A percentile compares a stretch with the other conserved stretches of the same genome.
phyloP scores from a whole-genome alignment of 1,284 basidiomycete genomes.

The Leccinum subrobustum region DNA sequence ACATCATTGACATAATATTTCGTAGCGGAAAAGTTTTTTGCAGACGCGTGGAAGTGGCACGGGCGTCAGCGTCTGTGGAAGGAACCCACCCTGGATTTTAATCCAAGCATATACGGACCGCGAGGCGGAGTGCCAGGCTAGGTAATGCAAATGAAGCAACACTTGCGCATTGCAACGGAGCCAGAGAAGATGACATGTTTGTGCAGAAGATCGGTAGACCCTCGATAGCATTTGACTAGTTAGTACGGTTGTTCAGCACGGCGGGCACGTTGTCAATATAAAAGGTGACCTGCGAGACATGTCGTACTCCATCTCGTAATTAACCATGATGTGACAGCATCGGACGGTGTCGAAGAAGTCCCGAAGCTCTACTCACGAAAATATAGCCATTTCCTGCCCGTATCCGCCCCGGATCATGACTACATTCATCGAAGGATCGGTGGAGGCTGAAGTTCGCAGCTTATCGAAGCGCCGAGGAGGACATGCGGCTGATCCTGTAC shows the following conservation, averaged over 20 bases:
- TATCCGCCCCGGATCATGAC: not conserved
- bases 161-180: not conserved
- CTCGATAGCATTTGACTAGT: not conserved
- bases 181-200: not conserved
- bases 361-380: not conserved
- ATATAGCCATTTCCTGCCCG: not conserved
- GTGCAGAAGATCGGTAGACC: not conserved
- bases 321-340: not conserved
- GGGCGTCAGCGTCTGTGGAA: not conserved
- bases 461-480: not conserved
- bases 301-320: not conserved
- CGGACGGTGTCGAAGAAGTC: not conserved
- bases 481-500: not conserved
- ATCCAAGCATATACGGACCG: not conserved
- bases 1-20: not conserved
- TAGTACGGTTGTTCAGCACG: not conserved
- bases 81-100: too few species aligned
- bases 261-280: not conserved
- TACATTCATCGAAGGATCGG: not conserved
- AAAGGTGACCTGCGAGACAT: not conserved
- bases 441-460: not conserved
- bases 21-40: not conserved
- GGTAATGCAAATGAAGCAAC: not conserved
- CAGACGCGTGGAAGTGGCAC: not conserved
- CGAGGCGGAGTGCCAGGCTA: not conserved